Percentiles rank a stretch among this genome's conserved stretches.
These are phyloP conservation scores for Suillus occidentalis DNA, from an alignment of 768 basidiomycete species.

Conservation along the genomic window DNA sequence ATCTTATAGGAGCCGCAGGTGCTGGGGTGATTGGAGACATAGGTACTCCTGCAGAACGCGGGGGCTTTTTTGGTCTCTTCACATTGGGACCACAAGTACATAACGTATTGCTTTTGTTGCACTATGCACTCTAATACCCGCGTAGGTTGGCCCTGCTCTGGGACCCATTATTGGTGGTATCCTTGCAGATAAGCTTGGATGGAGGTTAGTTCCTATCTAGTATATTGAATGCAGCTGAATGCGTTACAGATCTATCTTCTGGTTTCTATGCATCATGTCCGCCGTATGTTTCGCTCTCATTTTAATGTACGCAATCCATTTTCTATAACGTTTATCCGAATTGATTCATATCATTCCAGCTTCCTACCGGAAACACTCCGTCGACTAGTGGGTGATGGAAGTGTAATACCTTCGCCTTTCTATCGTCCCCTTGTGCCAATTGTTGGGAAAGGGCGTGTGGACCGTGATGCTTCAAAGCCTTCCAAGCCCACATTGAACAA, in stretches of 20 bases:
- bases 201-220: conserved; percentile 43
- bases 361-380: conserved; percentile 24
- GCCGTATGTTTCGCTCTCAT: conserved; percentile 47
- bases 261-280: conserved; percentile 56
- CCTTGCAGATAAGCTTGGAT: conserved; percentile 53
- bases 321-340: conserved; percentile 22
- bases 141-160: conserved; percentile 52
- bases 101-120: not conserved
- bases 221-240: conserved; percentile 1
- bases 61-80: conserved; percentile 71
- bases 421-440: conserved; percentile 28
- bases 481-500: conserved; percentile 33
- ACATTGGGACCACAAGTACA: conserved; percentile 61
- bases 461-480: conserved; percentile 1
- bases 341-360: conserved; percentile 31
- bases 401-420: conserved; percentile 25
- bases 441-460: conserved; percentile 24
- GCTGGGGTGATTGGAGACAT: conserved; percentile 83
- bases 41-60: conserved; percentile 68
- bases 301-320: conserved; percentile 39
- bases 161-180: conserved; percentile 49
- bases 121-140: not conserved
- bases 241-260: conserved; percentile 52
- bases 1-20: conserved; percentile 35
- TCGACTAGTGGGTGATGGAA: conserved; percentile 30